These are phyloP conservation scores for Cercophora samala DNA, from an alignment of 495 filamentous ascomycete genomes.

Conservation along the genomic window DNA sequence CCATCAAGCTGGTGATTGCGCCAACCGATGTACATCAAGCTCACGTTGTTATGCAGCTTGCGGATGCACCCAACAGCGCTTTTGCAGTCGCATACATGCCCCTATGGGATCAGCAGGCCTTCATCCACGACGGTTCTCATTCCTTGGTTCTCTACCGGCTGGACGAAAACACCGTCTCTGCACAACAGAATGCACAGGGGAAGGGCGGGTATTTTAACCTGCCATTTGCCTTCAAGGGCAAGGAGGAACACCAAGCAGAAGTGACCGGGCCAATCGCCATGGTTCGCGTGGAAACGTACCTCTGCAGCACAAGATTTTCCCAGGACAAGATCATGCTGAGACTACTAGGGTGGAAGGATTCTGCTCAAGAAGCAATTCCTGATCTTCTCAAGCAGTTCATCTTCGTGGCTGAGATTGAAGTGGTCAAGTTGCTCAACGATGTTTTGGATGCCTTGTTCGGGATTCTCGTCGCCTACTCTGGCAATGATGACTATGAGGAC, in stretches of 20 bases:
- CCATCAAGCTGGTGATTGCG: conserved; percentile 75
- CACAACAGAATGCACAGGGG: conserved; percentile 52
- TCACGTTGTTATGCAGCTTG: conserved; percentile 85
- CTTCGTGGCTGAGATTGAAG: conserved; percentile 96
- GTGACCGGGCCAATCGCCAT: conserved; percentile 72
- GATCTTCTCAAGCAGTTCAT: conserved; percentile 74
- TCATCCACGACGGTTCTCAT: conserved; percentile 83
- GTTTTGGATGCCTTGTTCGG: conserved; percentile 92
- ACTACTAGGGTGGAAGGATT: conserved; percentile 80
- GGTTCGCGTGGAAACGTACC: conserved; percentile 75
- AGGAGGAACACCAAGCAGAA: conserved; percentile 64
- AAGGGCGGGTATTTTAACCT: conserved; percentile 80
- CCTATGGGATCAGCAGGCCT: conserved; percentile 87
- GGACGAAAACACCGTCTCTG: conserved; percentile 71
- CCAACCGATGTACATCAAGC: conserved; percentile 76
- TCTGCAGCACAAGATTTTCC: conserved; percentile 93
- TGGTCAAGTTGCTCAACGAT: conserved; percentile 86
- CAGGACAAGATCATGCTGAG: conserved; percentile 87
- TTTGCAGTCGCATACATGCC: conserved; percentile 93
- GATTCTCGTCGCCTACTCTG: conserved; percentile 81
- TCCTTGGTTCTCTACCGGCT: conserved; percentile 79
- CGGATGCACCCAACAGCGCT: conserved; percentile 77
- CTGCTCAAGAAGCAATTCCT: conserved; percentile 63
- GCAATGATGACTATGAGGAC: conserved; percentile 88
- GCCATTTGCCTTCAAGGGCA: conserved; percentile 69